These are phyloP conservation scores for Mediolabrus comicus DNA, from an alignment of 108 stramenopile species.

Conservation along the genomic window DNA sequence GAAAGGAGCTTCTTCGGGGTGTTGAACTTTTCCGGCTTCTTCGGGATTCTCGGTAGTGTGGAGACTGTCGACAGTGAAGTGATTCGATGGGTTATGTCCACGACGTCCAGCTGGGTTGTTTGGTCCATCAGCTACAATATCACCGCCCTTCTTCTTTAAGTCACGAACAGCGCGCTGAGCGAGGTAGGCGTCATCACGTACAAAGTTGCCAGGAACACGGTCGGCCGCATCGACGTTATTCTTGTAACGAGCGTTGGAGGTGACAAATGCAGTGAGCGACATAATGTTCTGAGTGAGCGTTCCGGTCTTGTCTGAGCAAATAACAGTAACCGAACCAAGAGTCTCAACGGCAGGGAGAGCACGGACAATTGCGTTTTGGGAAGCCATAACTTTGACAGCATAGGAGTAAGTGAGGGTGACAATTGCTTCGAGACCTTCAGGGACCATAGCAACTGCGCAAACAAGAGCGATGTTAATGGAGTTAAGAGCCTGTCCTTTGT, in stretches of 20 bases:
- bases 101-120: slow-evolving; percentile 33
- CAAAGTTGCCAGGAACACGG: slow-evolving; percentile 52
- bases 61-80: slow-evolving; percentile 24
- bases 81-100: slow-evolving; percentile 37
- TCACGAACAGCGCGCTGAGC: slow-evolving; percentile 49
- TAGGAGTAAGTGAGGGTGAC: slow-evolving; percentile 92
- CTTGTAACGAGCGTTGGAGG: slow-evolving; percentile 72
- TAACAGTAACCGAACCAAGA: slow-evolving; percentile 92
- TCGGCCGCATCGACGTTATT: slow-evolving; percentile 56
- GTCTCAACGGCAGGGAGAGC: slow-evolving; percentile 96
- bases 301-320: slow-evolving; percentile 99
- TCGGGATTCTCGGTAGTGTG: slow-evolving; percentile 15
- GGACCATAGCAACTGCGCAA: slow-evolving; percentile 95
- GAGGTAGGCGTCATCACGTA: slow-evolving; percentile 63
- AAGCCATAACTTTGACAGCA: slow-evolving; percentile 87
- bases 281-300: slow-evolving; percentile 96
- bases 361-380: slow-evolving; percentile 88
- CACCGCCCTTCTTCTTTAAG: slow-evolving; percentile 26
- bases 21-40: background rate
- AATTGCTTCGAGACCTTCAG: slow-evolving; percentile 96
- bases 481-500: slow-evolving; percentile 42
- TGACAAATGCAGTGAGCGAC: slow-evolving; percentile 78
- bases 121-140: slow-evolving; percentile 38
- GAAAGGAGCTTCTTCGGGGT: slow-evolving; percentile 50
- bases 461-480: slow-evolving; percentile 77